Percentiles rank a stretch among this genome's conserved stretches.
These are phyloP conservation scores for Kuraishia ogatae DNA, from an alignment of 805 yeast species.

Conservation along the genomic window DNA sequence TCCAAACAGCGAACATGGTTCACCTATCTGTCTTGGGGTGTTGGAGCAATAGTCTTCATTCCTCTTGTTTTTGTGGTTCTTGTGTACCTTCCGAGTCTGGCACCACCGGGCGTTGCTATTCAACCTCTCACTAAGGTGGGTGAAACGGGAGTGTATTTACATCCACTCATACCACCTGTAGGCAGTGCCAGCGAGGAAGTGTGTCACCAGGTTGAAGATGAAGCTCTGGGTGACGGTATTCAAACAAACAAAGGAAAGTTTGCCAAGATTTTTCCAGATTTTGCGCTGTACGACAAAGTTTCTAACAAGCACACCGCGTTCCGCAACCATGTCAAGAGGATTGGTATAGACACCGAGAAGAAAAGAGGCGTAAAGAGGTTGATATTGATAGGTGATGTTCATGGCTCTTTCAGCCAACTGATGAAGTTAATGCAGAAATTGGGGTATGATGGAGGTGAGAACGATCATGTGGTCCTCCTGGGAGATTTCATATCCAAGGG, in stretches of 20 bases:
- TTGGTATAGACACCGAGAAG: not conserved
- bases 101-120: conserved; percentile 20
- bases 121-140: conserved; percentile 17
- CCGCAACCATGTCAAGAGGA: conserved; percentile 12
- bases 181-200: conserved; percentile 2
- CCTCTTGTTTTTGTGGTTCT: conserved; percentile 19
- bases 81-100: conserved; percentile 20
- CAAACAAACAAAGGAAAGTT: conserved; percentile 15
- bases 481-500: conserved; percentile 91
- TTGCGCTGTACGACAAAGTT: conserved; percentile 12
- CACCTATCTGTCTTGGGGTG: not conserved
- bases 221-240: conserved; percentile 2
- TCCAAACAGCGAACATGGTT: not conserved
- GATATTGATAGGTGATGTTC: conserved; percentile 79
- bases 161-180: conserved; percentile 17
- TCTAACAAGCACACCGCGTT: conserved; percentile 10
- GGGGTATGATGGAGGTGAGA: conserved; percentile 29
- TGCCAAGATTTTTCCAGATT: conserved; percentile 16
- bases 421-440: conserved; percentile 41
- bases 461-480: conserved; percentile 57
- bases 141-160: conserved; percentile 15
- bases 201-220: conserved; percentile 13
- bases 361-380: conserved; percentile 32
- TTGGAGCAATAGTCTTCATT: conserved; percentile 6
- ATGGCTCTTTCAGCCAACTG: conserved; percentile 62